Evolutionary conservation across 768 basidiomycete species (phyloP), one percentile per base, ranked within the genome.

Genomic region (Leccinum aurantiacum): DNA sequence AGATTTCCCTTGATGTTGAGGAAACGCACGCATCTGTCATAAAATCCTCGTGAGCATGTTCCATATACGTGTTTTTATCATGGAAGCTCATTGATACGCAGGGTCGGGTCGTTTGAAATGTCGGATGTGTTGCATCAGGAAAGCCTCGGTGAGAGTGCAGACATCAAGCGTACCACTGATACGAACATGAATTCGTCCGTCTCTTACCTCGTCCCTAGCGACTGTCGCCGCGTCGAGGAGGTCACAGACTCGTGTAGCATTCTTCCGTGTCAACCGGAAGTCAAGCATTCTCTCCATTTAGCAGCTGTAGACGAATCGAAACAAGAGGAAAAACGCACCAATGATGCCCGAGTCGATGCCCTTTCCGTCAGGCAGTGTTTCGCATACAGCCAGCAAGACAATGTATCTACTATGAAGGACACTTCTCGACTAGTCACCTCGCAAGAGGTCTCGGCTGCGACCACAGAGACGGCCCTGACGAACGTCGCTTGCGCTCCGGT

Each of bases 41-140:
- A 22, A 29, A 46, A 15, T 11, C 41, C 8, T 35, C 29, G 64
- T 66, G 31, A 52, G 65, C 51, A 31, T 17, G 1, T 15, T 25
- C 15, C 8, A 9, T 13, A 31, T 15, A 3, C 9, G 27, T 46
- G n/a, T 41, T 11, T 50, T 19, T 27, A 13, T 51, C 4, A 11
- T 15, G 14, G 29, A 37, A 46, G 15, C 46, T 63, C 41, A 67
- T 19, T 14, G 22, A 38, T 52, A 3, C 19, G 3, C 17, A 66
- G 65, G 41, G 41, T 54, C 15, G 51, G 41, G 25, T 37, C 24
- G 19, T 49, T 53, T 49, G 19, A 24, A 1, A 17, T 19, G 7
- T 27, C 33, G 6, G 47, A 47, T 13, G 7, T 5, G 14, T 52
- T 17, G 11, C 19, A n/a, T 24, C 52, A 13, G 3, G 52, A 22